Evolutionary conservation across 1,139 yeast species (phyloP), one percentile per base, ranked within the genome.

Genomic region (Blastobotrys malaysiensis): DNA sequence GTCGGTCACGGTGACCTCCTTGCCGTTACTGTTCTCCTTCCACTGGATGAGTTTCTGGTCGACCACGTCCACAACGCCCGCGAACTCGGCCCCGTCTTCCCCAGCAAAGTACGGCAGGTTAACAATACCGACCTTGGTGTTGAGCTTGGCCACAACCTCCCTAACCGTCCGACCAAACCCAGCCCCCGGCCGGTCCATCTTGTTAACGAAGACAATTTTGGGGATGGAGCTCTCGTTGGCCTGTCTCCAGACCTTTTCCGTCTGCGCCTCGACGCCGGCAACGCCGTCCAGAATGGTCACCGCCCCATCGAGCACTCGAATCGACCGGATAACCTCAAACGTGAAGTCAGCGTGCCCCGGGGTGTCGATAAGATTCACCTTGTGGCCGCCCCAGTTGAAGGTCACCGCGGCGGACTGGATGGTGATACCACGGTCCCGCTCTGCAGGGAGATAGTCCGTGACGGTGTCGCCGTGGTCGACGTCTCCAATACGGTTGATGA

Each of bases 291-390:
- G 73, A 11, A 93, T 88, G 0, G 96, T 86, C 4, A 93, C 95
- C 0, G 91, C 95, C 1, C 98, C 97, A 70, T 93, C 99, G 16
- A 93, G 74, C 1, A 93, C 97, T 58, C 97, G 77, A 57, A 93
- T 77, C 0, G 98, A 85, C 55, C 98, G 74, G 1, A 83, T 88
- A 5, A 95, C 99, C 69, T 93, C 99, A 68, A 91, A 93, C 0
- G 96, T 88, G 68, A 93, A 93, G 69, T 93, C 99, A 0, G 97
- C 98, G 70, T 93, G 99, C 0, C 99, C 99, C 0, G 99, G 99
- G 0, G 99, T 91, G 68, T 93, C 99, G 21, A 93, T 89, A 52
- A 93, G 77, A 67, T 93, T 93, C 64, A 95, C 83, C 61, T 82
- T 82, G 63, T 83, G 81, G 16, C 73, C 71, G 57, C 84, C 83